Base-by-base conservation (phyloP, 2,329 filamentous ascomycete species). In the Trichoderma semiorbis region DNA sequence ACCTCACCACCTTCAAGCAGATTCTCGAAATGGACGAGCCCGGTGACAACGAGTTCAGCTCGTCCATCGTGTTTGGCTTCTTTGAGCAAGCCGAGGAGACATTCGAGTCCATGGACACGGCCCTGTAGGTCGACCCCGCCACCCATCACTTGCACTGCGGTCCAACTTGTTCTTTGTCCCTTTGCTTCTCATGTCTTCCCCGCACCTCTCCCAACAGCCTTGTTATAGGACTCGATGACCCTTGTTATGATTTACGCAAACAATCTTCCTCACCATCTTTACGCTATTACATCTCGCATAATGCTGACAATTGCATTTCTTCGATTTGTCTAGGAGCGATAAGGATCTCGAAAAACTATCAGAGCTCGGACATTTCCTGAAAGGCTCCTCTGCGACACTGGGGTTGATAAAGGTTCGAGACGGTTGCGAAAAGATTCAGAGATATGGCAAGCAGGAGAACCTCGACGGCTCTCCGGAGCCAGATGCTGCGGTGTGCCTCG, bases 1-100 rank as follows among this genome's bases (percentile, higher is more conserved):
- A 98, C 81, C 84, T 86, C 73, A 80, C 83, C 70, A 97, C 94
- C 71, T 99, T 99, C 78, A 90, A 91, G 77, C 96, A 98, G 85
- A 98, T 99, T 80, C 89, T 98, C 74, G 96, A 98, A 83, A 98
- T 99, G 95, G 96, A 99, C 81, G 96, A 98, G 75, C 92, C 93
- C 75, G 89, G 91, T 12, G 92, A 95, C 74, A 88, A 91, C 77
- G 94, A 97, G 63, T 98, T 98, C 86, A 97, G 93, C 83, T 89
- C 87, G 77, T 91, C 92, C 73, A 95, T 99, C 75, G 95, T 98
- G 63, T 92, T 90, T 79, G 93, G 94, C 73, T 99, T 97, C 85
- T 97, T 98, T 76, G 91, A 94, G 21, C 96, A 99, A 84, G 95
- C 94, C 47, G 89, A 94, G 76, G 87, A 89, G 76, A 98, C 95